Percentiles rank a stretch among this genome's conserved stretches.
Evolutionary conservation across 208 protist species (phyloP).

Genomic region (Trypanosoma cruzi): DNA sequence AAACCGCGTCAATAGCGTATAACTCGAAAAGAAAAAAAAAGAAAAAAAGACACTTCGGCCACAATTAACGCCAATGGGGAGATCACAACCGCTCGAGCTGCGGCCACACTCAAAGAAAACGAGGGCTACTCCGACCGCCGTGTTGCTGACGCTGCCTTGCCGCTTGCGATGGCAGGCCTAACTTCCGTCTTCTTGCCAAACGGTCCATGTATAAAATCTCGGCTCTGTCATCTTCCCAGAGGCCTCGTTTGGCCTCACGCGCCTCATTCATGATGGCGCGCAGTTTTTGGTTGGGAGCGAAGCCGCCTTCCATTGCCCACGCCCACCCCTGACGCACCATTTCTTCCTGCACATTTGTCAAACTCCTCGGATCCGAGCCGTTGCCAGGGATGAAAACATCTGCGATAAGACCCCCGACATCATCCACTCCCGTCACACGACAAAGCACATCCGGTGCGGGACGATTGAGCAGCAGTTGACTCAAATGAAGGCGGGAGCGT

Average conservation of each 20-base stretch:
- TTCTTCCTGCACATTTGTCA: slow-evolving; percentile 17
- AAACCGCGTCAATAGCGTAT: too few relatives aligned
- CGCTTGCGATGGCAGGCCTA: not conserved
- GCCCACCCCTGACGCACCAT: slow-evolving; percentile 29
- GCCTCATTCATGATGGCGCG: slow-evolving; percentile 18
- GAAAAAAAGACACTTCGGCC: not conserved
- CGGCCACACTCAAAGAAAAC: not conserved
- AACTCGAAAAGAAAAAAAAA: not conserved
- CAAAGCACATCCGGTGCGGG: slow-evolving; percentile 9
- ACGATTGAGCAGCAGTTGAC: slow-evolving; percentile 3
- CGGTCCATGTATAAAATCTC: not conserved
- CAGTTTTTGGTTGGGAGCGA: slow-evolving; percentile 4
- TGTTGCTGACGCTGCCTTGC: not conserved
- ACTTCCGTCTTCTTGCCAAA: not conserved
- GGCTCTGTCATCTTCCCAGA: slow-evolving; percentile 14
- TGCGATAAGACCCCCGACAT: slow-evolving; percentile 12
- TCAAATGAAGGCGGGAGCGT: slow-evolving; percentile 11
- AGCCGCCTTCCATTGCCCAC: slow-evolving; percentile 18
- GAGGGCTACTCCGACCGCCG: not conserved
- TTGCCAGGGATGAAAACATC: slow-evolving; percentile 8
- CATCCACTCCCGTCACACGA: slow-evolving; percentile 16
- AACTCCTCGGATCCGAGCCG: not conserved
- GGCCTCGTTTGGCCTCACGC: slow-evolving; percentile 11
- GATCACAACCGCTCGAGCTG: not conserved
- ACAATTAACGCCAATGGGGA: not conserved